These are phyloP conservation scores for Debaryomyces nepalensis DNA, from an alignment of 1,139 yeast species.

Conservation along the genomic window DNA sequence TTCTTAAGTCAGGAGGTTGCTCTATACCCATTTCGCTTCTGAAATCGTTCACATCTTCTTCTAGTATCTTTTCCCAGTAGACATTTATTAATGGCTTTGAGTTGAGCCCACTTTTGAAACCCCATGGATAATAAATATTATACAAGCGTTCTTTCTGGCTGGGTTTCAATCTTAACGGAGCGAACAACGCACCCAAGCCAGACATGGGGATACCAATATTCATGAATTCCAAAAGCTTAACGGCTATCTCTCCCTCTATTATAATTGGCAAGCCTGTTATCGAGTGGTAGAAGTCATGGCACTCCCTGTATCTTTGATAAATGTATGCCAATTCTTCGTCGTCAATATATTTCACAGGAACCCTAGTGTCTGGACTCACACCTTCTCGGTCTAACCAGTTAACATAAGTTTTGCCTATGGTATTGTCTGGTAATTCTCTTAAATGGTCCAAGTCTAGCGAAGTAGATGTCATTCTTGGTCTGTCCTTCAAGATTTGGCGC, in stretches of 20 bases:
- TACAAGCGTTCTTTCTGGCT: conserved; percentile 57
- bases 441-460: conserved; percentile 68
- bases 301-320: conserved; percentile 90
- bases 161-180: conserved; percentile 71
- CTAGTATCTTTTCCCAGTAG: conserved; percentile 89
- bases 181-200: conserved; percentile 85
- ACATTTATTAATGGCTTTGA: conserved; percentile 83
- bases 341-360: conserved; percentile 82
- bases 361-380: conserved; percentile 92
- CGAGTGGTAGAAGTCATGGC: conserved; percentile 97
- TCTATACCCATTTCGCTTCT: conserved; percentile 75
- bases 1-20: conserved; percentile 76
- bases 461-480: conserved; percentile 81
- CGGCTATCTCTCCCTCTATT: conserved; percentile 94
- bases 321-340: conserved; percentile 91
- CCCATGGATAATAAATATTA: conserved; percentile 88
- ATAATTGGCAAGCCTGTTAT: conserved; percentile 88
- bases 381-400: conserved; percentile 87
- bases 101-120: conserved; percentile 70
- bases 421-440: conserved; percentile 63
- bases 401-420: conserved; percentile 79
- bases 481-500: conserved; percentile 72
- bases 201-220: conserved; percentile 97
- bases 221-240: conserved; percentile 89
- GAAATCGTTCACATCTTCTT: conserved; percentile 71